Base-by-base conservation (phyloP, 495 filamentous ascomycete genomes). In the Annulohypoxylon bovei region DNA sequence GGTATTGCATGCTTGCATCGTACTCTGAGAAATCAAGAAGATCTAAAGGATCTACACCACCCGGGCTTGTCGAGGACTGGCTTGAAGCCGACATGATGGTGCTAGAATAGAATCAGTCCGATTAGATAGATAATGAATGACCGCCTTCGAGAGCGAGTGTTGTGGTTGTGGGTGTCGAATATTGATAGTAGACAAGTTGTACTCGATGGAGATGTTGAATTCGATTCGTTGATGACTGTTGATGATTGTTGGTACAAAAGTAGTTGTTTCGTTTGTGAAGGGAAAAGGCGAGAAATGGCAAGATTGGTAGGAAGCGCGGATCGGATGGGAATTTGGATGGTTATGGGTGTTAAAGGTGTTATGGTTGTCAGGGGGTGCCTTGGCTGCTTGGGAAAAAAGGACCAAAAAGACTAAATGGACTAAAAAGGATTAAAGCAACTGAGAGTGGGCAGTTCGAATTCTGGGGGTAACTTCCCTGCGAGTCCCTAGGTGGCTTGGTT, bases 21-120 rank as follows among this genome's bases (percentile, higher is more conserved):
- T 84, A 86, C 47, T 83, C 81, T 49, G 80, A 72, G 57, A 84
- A 80, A 64, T 86, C 84, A 63, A 85, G 68, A 20, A 85, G 65
- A 9, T 76, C 74, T 12, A 75, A 39, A 23, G 69, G 68, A 23
- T 76, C 75, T 27, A 30, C 59, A 7, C 44, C 56, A 16, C 66
- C 50, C 3, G 44, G 80, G 71, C 61, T 83, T 78, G 63, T 79
- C 28, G 75, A 81, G 75, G 72, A 75, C 66, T 68, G 67, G 69
- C 62, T 68, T 62, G 68, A 76, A 56, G 47, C 32, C 40, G 70
- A 68, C 64, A 72, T 72, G 37, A 32, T 35, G 3, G 23, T 28
- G 22, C 9, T 65, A 42, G 22, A 39, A 16, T 47, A 6, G 53
- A 46, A 55, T 20, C 37, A 35, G 23, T 12, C 30, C 5, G 37